phyloP scores from a whole-genome alignment of 805 yeast species.

The Lipomyces yamadae region DNA sequence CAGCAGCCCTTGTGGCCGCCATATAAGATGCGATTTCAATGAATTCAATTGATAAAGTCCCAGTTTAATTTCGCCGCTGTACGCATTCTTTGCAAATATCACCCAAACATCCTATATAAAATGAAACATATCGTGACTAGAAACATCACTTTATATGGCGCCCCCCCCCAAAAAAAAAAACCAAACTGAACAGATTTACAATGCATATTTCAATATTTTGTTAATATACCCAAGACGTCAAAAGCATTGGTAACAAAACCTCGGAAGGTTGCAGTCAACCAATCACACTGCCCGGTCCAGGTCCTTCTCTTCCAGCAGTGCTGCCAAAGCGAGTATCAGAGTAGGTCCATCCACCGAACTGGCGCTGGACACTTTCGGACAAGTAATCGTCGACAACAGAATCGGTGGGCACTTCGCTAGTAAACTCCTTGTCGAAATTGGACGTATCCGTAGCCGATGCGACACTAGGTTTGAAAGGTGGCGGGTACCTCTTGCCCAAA shows the following conservation, averaged over 20 bases:
- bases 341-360: slow-evolving; percentile 99
- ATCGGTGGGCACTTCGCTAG: slow-evolving; percentile 90
- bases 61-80: background rate
- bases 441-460: slow-evolving; percentile 76
- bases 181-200: background rate
- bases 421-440: slow-evolving; percentile 90
- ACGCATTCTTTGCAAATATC: background rate
- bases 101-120: background rate
- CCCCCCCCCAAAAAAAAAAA: background rate
- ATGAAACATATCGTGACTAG: background rate
- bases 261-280: slow-evolving; percentile 16
- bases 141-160: background rate
- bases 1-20: background rate
- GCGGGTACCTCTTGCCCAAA: slow-evolving; percentile 83
- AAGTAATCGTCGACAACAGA: slow-evolving; percentile 86
- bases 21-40: background rate
- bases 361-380: slow-evolving; percentile 94
- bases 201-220: background rate
- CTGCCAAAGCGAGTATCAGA: slow-evolving; percentile 42
- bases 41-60: background rate
- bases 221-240: too few relatives aligned
- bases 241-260: background rate
- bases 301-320: slow-evolving; percentile 31
- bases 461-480: slow-evolving; percentile 94
- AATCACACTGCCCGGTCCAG: slow-evolving; percentile 37